These are phyloP conservation scores for Eucalyptus curtisii DNA, from an alignment of 345 rosid genomes.

Conservation along the genomic window DNA sequence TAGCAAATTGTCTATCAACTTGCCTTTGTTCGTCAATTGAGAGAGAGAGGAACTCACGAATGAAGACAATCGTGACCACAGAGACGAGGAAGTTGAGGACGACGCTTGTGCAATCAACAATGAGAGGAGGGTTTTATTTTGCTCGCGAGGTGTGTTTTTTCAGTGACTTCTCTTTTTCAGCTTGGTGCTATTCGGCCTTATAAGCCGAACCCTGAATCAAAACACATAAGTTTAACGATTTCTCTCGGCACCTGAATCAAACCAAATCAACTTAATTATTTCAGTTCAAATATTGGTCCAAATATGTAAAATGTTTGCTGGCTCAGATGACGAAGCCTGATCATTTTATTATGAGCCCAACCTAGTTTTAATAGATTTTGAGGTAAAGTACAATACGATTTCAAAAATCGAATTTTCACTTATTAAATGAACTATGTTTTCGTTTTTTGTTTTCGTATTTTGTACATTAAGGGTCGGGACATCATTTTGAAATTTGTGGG, in stretches of 20 bases:
- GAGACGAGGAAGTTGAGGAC: not conserved
- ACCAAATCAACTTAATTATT: not conserved
- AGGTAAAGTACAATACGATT: not conserved
- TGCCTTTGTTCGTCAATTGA: not conserved
- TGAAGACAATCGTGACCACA: not conserved
- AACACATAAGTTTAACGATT: not conserved
- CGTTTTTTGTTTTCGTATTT: no score
- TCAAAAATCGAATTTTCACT: not conserved
- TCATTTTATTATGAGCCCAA: not conserved
- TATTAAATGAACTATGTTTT: not conserved
- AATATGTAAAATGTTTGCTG: not conserved
- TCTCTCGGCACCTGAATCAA: not conserved
- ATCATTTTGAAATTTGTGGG: not conserved
- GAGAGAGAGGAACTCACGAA: not conserved
- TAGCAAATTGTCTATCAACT: not conserved
- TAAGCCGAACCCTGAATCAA: not conserved
- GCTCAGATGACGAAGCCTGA: not conserved
- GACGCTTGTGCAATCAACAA: not conserved
- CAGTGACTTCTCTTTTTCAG: not conserved
- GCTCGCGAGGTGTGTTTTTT: not conserved
- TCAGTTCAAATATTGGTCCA: not conserved
- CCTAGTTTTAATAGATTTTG: not conserved
- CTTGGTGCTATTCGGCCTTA: not conserved
- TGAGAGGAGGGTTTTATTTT: not conserved
- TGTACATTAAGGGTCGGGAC: not conserved